Percentiles rank a stretch among this genome's conserved stretches.
Conservation (phyloP, 108 stramenopile species). For the Cyclotella choctawhatcheeana region DNA sequence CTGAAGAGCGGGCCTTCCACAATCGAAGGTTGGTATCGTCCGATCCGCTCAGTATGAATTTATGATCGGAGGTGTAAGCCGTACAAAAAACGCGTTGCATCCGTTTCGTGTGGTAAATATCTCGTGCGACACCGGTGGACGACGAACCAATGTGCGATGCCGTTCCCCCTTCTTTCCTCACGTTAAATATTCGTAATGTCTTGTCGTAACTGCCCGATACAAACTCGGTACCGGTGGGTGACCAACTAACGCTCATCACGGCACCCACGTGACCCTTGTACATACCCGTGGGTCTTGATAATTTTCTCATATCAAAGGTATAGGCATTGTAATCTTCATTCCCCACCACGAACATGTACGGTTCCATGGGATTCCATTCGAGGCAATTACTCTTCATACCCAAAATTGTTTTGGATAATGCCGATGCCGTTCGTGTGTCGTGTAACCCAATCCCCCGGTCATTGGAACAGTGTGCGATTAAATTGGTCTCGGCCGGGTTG, state of each 20-base stretch:
- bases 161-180: conserved; percentile 57
- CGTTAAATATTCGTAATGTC: conserved; percentile 92
- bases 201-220: conserved; percentile 95
- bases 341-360: conserved; percentile 96
- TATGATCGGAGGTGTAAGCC: conserved; percentile 92
- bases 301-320: conserved; percentile 97
- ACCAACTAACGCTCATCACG: conserved; percentile 93
- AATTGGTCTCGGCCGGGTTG: conserved; percentile 94
- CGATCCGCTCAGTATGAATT: conserved; percentile 93
- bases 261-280: conserved; percentile 99
- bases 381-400: conserved; percentile 93
- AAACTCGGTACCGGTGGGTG: conserved; percentile 98
- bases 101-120: conserved; percentile 97
- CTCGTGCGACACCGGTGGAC: conserved; percentile 67
- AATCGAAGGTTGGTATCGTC: conserved; percentile 98
- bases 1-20: conserved; percentile 96
- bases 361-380: conserved; percentile 99
- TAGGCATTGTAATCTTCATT: conserved; percentile 96
- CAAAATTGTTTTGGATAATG: conserved; percentile 92
- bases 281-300: conserved; percentile 83
- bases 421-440: conserved; percentile 87
- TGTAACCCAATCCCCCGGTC: conserved; percentile 95
- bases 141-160: conserved; percentile 23
- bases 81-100: conserved; percentile 99
- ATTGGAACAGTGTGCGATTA: conserved; percentile 89